phyloP scores from a whole-genome alignment of 2,329 filamentous ascomycete species.

The Monosporascus sp. region DNA sequence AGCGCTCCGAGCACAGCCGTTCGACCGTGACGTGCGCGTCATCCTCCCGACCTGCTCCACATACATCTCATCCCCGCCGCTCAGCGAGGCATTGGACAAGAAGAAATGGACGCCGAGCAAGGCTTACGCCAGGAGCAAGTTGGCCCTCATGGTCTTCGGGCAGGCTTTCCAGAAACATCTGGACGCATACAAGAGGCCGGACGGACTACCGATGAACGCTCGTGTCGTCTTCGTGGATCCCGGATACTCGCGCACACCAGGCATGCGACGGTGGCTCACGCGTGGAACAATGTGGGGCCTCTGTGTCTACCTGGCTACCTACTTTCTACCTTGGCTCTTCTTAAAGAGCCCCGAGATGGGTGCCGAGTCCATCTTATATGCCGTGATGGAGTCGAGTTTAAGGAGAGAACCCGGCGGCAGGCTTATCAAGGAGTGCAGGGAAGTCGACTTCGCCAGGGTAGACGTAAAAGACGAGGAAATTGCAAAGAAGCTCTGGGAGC shows the following conservation, averaged over 20 bases:
- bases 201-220: slow-evolving; percentile 74
- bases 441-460: slow-evolving; percentile 62
- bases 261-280: slow-evolving; percentile 81
- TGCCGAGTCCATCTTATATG: slow-evolving; percentile 80
- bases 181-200: slow-evolving; percentile 75
- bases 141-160: slow-evolving; percentile 86
- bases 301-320: slow-evolving; percentile 68
- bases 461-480: slow-evolving; percentile 75
- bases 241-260: slow-evolving; percentile 76
- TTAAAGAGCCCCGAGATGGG: slow-evolving; percentile 80
- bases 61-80: slow-evolving; percentile 72
- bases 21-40: slow-evolving; percentile 87
- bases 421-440: slow-evolving; percentile 82
- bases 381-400: slow-evolving; percentile 74
- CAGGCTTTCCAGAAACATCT: slow-evolving; percentile 90
- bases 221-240: slow-evolving; percentile 85
- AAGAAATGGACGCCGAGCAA: slow-evolving; percentile 49
- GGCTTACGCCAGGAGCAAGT: slow-evolving; percentile 61
- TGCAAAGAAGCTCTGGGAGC: slow-evolving; percentile 84
- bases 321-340: slow-evolving; percentile 78
- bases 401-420: slow-evolving; percentile 60
- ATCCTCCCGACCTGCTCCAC: slow-evolving; percentile 82
- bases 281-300: slow-evolving; percentile 79
- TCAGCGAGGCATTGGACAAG: slow-evolving; percentile 46
- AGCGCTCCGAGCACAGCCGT: slow-evolving; percentile 82